Conservation (phyloP, 441 rosid genomes). For the Jatropha podagrica region DNA sequence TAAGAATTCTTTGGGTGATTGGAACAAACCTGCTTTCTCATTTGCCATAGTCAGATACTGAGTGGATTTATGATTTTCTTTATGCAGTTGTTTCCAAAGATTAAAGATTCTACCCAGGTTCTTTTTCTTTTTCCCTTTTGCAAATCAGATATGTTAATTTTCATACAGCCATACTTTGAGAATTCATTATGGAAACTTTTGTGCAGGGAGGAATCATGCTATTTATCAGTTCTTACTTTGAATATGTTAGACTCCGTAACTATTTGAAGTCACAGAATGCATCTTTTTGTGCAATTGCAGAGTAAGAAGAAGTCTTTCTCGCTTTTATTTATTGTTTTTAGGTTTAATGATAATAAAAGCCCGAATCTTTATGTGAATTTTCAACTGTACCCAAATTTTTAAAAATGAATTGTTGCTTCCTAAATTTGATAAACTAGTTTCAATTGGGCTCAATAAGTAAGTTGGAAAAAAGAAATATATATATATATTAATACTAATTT, state of each 20-base stretch:
- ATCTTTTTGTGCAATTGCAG: slow-evolving; percentile 84
- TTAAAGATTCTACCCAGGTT: slow-evolving; percentile 91
- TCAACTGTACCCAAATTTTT: too few species aligned
- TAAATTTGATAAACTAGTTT: too few species aligned
- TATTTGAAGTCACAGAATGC: slow-evolving; percentile 87
- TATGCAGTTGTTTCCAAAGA: slow-evolving; percentile 88
- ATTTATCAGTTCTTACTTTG: slow-evolving; percentile 84
- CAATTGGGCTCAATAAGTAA: too few species aligned
- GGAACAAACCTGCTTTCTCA: slow-evolving; percentile 4
- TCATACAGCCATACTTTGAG: slow-evolving; percentile 13
- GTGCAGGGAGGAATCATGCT: slow-evolving; percentile 88
- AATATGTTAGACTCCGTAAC: slow-evolving; percentile 78
- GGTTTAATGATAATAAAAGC: too few species aligned
- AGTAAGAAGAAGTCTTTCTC: slow-evolving; percentile 51
- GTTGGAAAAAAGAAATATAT: too few species aligned
- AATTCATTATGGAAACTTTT: slow-evolving; percentile 17
- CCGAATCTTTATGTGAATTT: too few species aligned
- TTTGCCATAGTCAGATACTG: slow-evolving; percentile 18
- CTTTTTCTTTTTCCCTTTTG: background rate
- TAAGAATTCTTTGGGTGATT: background rate
- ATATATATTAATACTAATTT: too few species aligned
- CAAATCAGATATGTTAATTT: slow-evolving; percentile 11
- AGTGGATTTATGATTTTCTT: slow-evolving; percentile 29
- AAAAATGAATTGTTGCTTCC: too few species aligned
- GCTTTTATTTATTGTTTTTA: slow-evolving; percentile 2